phyloP scores from a whole-genome alignment of 106 monocot species.

The Hemerocallis citrina region DNA sequence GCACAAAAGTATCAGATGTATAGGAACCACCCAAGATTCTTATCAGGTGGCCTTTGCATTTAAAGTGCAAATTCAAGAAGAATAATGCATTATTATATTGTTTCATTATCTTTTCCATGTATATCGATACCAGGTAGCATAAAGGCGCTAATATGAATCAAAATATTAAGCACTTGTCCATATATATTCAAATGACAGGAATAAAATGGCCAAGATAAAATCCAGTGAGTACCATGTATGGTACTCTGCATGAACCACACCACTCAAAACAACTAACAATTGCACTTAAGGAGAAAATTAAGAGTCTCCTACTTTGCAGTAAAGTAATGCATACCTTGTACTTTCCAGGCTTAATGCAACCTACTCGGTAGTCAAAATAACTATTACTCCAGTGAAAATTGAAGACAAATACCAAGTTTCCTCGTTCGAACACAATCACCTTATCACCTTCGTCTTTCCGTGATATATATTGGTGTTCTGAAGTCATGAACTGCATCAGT shows the following conservation, averaged over 20 bases:
- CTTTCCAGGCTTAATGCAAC: conserved; percentile 82
- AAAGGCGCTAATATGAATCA: not conserved
- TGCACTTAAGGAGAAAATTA: no score
- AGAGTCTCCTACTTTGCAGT: not conserved
- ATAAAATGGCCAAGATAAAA: not conserved
- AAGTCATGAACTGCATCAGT: conserved; percentile 90
- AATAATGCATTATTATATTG: not conserved
- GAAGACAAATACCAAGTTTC: conserved; percentile 85
- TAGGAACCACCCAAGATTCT: no score
- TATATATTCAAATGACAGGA: not conserved
- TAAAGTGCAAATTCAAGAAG: not conserved
- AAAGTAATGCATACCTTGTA: conserved; percentile 55
- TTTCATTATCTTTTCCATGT: not conserved
- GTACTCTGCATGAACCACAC: no score
- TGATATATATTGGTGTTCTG: conserved; percentile 82
- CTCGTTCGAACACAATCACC: conserved; percentile 85
- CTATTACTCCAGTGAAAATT: conserved; percentile 97
- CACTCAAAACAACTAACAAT: not conserved
- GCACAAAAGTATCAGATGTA: no score
- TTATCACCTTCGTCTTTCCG: conserved; percentile 83
- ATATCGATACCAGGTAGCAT: not conserved
- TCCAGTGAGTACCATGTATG: no score
- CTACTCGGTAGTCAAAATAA: conserved; percentile 78
- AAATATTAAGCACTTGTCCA: not conserved
- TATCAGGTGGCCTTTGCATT: no score